A percentile compares a stretch with the other conserved stretches of the same genome.
phyloP scores from a whole-genome alignment of 257 asterid species.

The Petunia secreta region DNA sequence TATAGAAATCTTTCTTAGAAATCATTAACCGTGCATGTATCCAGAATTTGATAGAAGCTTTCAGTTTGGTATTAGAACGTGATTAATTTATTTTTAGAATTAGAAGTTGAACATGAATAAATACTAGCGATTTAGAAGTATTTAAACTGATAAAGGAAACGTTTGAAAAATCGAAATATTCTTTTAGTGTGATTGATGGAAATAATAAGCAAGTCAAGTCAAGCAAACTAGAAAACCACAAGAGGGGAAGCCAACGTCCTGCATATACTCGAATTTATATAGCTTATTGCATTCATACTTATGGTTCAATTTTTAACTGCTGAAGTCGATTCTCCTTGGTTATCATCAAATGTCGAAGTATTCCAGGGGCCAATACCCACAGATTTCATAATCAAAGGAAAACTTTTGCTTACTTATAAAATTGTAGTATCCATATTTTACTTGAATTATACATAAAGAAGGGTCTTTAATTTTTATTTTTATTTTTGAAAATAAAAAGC shows the following conservation, averaged over 20 bases:
- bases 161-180: background rate
- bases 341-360: background rate
- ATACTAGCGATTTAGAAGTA: background rate
- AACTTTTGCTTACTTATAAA: too few relatives aligned
- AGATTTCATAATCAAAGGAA: background rate
- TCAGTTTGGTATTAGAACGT: background rate
- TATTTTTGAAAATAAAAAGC: too few relatives aligned
- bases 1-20: background rate
- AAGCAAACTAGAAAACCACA: background rate
- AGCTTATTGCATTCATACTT: background rate
- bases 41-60: too few relatives aligned
- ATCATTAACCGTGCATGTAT: background rate
- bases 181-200: background rate
- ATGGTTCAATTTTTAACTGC: background rate
- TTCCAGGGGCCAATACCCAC: background rate
- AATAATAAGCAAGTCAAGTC: background rate
- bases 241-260: background rate
- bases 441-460: too few relatives aligned
- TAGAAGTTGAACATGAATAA: background rate
- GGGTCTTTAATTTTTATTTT: too few relatives aligned
- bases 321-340: background rate
- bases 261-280: too few relatives aligned
- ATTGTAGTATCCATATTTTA: too few relatives aligned
- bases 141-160: background rate
- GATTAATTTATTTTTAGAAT: background rate